phyloP scores from a whole-genome alignment of 2,329 filamentous ascomycete genomes.

The Aspergillus ustus region DNA sequence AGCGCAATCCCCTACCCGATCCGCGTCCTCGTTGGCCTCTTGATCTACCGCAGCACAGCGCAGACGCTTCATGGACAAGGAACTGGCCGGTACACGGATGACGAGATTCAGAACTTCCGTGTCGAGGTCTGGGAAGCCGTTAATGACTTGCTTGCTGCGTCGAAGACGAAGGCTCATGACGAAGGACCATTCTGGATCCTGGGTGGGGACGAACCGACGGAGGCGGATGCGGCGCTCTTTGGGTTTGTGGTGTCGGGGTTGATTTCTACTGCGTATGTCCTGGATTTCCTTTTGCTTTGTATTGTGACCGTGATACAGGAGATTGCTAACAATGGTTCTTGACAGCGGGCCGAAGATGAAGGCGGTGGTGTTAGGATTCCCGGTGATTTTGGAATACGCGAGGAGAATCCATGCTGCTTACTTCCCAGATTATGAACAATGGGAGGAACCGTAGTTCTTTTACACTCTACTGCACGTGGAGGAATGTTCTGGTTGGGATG shows the following conservation, averaged over 20 bases:
- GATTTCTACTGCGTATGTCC: conserved; percentile 58
- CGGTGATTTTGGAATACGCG: conserved; percentile 61
- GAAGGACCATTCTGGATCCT: conserved; percentile 61
- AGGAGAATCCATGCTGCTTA: conserved; percentile 59
- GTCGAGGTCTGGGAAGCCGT: conserved; percentile 61
- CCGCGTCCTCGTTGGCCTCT: conserved; percentile 55
- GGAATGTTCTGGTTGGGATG: neutral
- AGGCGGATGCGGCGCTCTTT: conserved; percentile 62
- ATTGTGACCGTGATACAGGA: neutral
- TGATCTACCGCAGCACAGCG: conserved; percentile 52
- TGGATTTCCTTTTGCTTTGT: neutral
- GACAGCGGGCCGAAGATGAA: conserved; percentile 54
- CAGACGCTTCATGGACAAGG: conserved; percentile 62
- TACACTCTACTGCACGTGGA: neutral
- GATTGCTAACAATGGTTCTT: conserved; percentile 14
- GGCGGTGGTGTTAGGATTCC: conserved; percentile 52
- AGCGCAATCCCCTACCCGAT: conserved; percentile 57
- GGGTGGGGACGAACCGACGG: conserved; percentile 58
- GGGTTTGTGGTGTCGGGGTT: conserved; percentile 61
- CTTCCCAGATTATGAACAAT: conserved; percentile 62
- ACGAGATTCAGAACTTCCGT: conserved; percentile 55
- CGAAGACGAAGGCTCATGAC: conserved; percentile 36
- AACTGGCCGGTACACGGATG: conserved; percentile 54
- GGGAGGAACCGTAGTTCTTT: conserved; percentile 20
- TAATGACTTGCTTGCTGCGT: conserved; percentile 48